These are phyloP conservation scores for Helenozyma baotianmanensis DNA, from an alignment of 805 yeast genomes.

Conservation along the genomic window DNA sequence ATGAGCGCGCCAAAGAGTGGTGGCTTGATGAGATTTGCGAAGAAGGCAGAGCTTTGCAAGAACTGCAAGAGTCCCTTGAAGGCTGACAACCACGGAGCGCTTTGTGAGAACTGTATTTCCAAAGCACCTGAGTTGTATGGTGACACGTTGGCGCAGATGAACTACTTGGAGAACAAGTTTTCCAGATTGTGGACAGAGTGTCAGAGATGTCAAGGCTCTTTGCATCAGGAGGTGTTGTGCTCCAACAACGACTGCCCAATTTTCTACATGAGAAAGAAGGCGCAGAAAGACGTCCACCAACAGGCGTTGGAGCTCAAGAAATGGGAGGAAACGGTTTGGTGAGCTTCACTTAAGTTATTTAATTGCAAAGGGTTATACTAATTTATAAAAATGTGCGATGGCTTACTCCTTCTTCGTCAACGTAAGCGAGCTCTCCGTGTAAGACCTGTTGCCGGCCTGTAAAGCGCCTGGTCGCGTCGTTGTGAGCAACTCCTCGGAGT, in stretches of 20 bases:
- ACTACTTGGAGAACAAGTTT: constrained; percentile 74
- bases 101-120: constrained; percentile 80
- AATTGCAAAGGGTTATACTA: not conserved
- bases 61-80: constrained; percentile 81
- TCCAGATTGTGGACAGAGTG: constrained; percentile 96
- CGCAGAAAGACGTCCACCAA: constrained; percentile 63
- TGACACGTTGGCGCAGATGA: constrained; percentile 74
- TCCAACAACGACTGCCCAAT: constrained; percentile 96
- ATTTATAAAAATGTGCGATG: not conserved
- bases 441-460: constrained; percentile 26
- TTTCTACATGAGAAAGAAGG: constrained; percentile 91
- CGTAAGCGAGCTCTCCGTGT: constrained; percentile 29
- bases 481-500: constrained; percentile 24
- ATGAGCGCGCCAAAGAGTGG: constrained; percentile 76
- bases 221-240: constrained; percentile 94
- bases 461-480: constrained; percentile 28
- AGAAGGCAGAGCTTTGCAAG: constrained; percentile 82
- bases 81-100: constrained; percentile 55
- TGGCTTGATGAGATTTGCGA: constrained; percentile 88
- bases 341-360: constrained; percentile 2
- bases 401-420: constrained; percentile 2
- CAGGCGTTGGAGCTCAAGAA: constrained; percentile 56
- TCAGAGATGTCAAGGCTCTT: constrained; percentile 93
- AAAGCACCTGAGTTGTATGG: constrained; percentile 66
- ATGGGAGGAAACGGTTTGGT: constrained; percentile 64